Conservation (phyloP, 805 yeast species). For the Starmerella tilneyi region DNA sequence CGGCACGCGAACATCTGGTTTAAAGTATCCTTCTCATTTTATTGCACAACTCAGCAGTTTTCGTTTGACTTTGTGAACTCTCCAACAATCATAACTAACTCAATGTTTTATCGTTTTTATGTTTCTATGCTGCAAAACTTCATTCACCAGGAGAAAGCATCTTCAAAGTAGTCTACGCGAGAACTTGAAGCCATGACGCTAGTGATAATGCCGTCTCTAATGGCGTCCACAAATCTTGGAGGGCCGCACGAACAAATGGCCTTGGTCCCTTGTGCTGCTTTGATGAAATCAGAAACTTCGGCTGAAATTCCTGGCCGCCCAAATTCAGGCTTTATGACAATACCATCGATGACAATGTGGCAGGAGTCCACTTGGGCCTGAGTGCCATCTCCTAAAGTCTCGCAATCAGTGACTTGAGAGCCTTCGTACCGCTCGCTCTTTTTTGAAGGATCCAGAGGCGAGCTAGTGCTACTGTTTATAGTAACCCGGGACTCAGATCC, state of each 20-base stretch:
- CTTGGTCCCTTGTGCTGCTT: constrained; percentile 32
- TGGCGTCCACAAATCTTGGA: constrained; percentile 44
- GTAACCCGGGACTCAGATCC: too few relatives aligned
- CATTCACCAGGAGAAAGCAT: constrained; percentile 31
- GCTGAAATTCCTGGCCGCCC: constrained; percentile 24
- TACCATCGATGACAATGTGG: constrained; percentile 11
- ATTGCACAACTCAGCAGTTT: too few relatives aligned
- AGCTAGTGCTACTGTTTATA: too few relatives aligned
- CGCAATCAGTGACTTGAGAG: neutral
- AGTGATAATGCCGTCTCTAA: constrained; percentile 36
- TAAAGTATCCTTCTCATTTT: too few relatives aligned
- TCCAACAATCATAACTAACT: too few relatives aligned
- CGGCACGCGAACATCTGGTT: too few relatives aligned
- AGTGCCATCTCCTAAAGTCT: neutral
- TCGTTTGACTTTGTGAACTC: too few relatives aligned
- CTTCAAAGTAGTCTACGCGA: constrained; percentile 32
- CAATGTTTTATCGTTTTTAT: too few relatives aligned
- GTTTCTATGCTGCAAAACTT: too few relatives aligned
- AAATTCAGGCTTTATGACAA: constrained; percentile 10
- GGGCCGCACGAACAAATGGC: constrained; percentile 55
- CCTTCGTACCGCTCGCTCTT: neutral
- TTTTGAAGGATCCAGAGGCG: too few relatives aligned
- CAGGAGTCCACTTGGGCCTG: constrained; percentile 3
- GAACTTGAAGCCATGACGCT: constrained; percentile 24
- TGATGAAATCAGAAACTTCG: constrained; percentile 20